Evolutionary conservation across 1,139 yeast genomes (phyloP).

Genomic region (Blastobotrys petasosporus): DNA sequence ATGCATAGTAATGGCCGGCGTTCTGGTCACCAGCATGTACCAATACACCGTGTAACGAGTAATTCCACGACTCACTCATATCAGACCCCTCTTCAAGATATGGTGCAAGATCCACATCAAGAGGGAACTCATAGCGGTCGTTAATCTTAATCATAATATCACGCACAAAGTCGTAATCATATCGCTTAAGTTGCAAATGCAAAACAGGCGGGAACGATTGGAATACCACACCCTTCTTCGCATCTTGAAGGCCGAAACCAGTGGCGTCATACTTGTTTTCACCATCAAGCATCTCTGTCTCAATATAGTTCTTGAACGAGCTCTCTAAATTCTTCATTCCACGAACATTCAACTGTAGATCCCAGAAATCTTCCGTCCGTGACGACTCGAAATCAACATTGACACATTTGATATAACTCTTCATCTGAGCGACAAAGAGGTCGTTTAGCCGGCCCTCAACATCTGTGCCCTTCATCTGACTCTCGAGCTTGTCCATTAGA

Average conservation of each 20-base stretch:
- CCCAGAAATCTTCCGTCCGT: conserved; percentile 95
- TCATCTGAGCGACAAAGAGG: conserved; percentile 95
- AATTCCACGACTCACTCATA: conserved; percentile 59
- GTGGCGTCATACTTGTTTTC: conserved; percentile 96
- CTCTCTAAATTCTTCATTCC: conserved; percentile 66
- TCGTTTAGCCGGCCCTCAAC: conserved; percentile 77
- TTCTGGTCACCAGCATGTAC: conserved; percentile 96
- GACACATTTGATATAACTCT: conserved; percentile 85
- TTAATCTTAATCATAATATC: conserved; percentile 88
- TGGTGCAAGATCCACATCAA: conserved; percentile 71
- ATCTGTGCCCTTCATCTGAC: conserved; percentile 82
- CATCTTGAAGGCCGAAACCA: conserved; percentile 89
- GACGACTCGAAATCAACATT: conserved; percentile 95
- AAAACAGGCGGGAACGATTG: conserved; percentile 87
- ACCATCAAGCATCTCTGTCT: conserved; percentile 83
- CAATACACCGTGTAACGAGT: conserved; percentile 83
- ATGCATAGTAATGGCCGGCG: conserved; percentile 93
- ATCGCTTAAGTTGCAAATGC: conserved; percentile 87
- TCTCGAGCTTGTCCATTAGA: conserved; percentile 88
- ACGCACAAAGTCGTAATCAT: conserved; percentile 87
- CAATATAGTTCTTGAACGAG: conserved; percentile 81
- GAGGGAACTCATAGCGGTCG: conserved; percentile 88
- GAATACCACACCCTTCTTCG: conserved; percentile 92
- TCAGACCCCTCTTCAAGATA: conserved; percentile 53
- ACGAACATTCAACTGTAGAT: conserved; percentile 89